Evolutionary conservation across 164 flowering plant species (phyloP), one percentile per base, ranked within the genome.

Genomic region (Macadamia tetraphylla): DNA sequence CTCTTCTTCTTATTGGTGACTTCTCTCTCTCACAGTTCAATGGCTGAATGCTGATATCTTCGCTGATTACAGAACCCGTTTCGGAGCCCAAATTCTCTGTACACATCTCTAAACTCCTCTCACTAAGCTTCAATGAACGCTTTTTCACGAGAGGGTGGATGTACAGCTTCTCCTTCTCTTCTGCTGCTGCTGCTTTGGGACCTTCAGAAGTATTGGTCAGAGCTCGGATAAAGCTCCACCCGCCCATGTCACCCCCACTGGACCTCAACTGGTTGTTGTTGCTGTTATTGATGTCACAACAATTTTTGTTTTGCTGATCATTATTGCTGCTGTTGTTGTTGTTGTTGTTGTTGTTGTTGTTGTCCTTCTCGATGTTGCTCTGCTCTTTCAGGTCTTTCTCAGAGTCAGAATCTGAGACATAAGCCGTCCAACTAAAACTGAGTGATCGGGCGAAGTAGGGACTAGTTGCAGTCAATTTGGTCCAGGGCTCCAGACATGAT

Each of bases 51-150:
- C 69, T 66, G 60, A 52, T 61, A 72, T 69, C 53, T 6, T 73
- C 82, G 10, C 43, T 31, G 43, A 70, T 73, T 30, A 75, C 71
- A 63, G 77, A 80, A 9, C 96, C 96, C 0, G 90, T 87, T 68
- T 90, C 96, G 57, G 83, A 79, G 6, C 94, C 90, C 59, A 88
- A 73, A 64, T 79, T 79, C 77, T 90, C 94, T 0, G 96, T 90
- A 81, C 96, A 90, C 85, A 90, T 78, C 67, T 84, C 81, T 61
- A 90, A 73, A 82, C 94, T 87, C 63, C 77, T 80, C n/a, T 73
- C 68, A 63, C 82, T 83, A 3, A 90, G 81, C 55, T 40, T 60
- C 1, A 80, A 75, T 9, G 85, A 78, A 58, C 77, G 81, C 77
- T 79, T 23, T 23, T 23, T 85, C 3, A 30, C 72, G 0, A 74